Base-by-base conservation (phyloP, 768 basidiomycete genomes). In the Suillus luteus region DNA sequence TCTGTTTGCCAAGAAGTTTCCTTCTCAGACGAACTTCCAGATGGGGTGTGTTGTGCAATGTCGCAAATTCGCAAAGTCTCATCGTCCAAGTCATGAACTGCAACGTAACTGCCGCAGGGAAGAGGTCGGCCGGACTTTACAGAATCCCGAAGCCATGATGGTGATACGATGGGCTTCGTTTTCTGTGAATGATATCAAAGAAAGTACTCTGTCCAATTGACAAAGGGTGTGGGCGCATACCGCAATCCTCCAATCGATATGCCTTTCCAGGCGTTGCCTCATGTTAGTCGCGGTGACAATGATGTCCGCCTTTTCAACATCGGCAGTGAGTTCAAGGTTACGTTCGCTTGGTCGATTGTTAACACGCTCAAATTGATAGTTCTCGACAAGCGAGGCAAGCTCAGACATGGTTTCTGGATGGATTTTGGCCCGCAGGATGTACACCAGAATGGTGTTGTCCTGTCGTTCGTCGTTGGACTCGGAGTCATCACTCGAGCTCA, bases 121-220 rank as follows among this genome's bases (percentile, higher is more conserved):
- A 86, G 75, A 0, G 78, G 69, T 17, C 69, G 76, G 1, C 81
- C 78, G 49, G 78, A 74, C 31, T 74, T 69, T 19, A 86, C 75
- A 3, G 88, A 90, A 62, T 89, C 83, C 38, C 73, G 79, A 19
- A 93, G 80, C 92, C 91, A 93, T 38, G 84, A 77, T 1, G 90
- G 89, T 2, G 83, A 87, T 12, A 93, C 90, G 27, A 92, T 82
- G 0, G 83, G 78, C 68, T 89, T 92, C 40, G 79, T 79, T 77
- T 81, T 84, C 89, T 91, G 68, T n/a, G 5, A 48, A 35, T 52
- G 41, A 37, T 41, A 62, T 64, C 59, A 52, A 68, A 59, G 19
- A 54, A 41, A n/a, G 52, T 35, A 35, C 31, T 12, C 40, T 46
- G 52, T 62, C 14, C 15, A 35, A 52, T 15, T 9, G 22, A 27